Conservation (phyloP, 2,329 filamentous ascomycete genomes). For the Colletotrichum orbiculare region DNA sequence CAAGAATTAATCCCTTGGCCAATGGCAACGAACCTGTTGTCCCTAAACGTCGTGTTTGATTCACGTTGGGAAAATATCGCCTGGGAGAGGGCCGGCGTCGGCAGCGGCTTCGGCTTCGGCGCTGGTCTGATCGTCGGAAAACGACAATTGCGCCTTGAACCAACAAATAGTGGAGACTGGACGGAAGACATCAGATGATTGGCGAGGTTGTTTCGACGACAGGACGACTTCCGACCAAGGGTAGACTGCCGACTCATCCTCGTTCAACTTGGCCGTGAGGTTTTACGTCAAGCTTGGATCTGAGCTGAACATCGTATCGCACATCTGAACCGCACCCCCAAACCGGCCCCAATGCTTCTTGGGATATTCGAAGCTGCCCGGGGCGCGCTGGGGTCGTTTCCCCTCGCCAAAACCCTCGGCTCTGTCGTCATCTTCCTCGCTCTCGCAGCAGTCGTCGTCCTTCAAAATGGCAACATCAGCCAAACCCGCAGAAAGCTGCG, state of each 20-base stretch:
- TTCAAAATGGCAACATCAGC: constrained; percentile 9
- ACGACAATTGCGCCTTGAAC: constrained; percentile 12
- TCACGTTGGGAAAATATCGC: not conserved
- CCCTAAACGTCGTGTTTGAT: not conserved
- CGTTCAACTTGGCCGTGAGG: not conserved
- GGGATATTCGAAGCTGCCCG: accelerated
- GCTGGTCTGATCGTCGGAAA: not conserved
- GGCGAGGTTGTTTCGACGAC: not conserved
- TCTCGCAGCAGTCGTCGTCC: accelerated
- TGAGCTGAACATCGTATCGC: not conserved
- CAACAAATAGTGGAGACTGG: constrained; percentile 1
- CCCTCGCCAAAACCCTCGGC: not conserved
- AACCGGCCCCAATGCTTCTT: not conserved
- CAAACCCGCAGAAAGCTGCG: constrained; percentile 14
- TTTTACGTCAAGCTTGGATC: not conserved
- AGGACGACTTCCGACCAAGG: not conserved
- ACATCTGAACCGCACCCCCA: not conserved
- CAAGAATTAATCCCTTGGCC: no score
- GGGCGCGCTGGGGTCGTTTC: accelerated
- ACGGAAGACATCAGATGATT: not conserved
- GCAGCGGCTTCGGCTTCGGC: not conserved
- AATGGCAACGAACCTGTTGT: no score
- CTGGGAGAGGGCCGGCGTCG: not conserved
- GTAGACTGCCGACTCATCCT: not conserved
- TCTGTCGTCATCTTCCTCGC: not conserved